Conservation (phyloP, 1,284 basidiomycete genomes). For the Heterobasidion irregulare region DNA sequence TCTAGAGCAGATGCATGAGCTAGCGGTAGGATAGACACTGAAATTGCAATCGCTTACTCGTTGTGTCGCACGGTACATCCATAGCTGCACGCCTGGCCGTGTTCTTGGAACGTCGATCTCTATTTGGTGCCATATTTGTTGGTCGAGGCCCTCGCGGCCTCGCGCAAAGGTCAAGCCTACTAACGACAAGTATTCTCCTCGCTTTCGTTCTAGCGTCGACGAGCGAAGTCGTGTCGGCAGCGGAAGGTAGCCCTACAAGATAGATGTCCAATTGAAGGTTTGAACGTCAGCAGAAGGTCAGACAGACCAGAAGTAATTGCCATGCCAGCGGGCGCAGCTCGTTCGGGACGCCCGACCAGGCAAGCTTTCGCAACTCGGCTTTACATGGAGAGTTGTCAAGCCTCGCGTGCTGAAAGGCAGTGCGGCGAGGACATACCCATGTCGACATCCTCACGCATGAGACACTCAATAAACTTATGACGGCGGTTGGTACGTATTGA, state of each 20-base stretch:
- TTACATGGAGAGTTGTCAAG: not conserved
- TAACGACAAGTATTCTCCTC: conserved; percentile 85
- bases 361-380: conserved; percentile 82
- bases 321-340: conserved; percentile 90
- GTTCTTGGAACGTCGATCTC: conserved; percentile 95
- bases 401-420: not conserved
- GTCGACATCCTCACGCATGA: conserved; percentile 64
- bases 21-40: conserved; percentile 3
- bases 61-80: conserved; percentile 85
- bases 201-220: conserved; percentile 78
- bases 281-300: not conserved
- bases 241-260: conserved; percentile 83
- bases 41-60: conserved; percentile 42
- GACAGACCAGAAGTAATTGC: conserved; percentile 85
- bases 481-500: conserved; percentile 68
- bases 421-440: conserved; percentile 41
- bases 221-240: conserved; percentile 74
- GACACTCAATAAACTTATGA: conserved; percentile 67
- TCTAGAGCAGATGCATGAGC: conserved; percentile 35
- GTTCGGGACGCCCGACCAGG: conserved; percentile 92
- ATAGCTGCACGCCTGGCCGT: conserved; percentile 82
- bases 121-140: conserved; percentile 97
- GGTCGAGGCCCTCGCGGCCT: conserved; percentile 77
- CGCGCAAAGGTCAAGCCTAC: conserved; percentile 89
- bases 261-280: not conserved